Base-by-base conservation (phyloP, 352 stramenopile genomes). In the Phytophthora boehmeriae region DNA sequence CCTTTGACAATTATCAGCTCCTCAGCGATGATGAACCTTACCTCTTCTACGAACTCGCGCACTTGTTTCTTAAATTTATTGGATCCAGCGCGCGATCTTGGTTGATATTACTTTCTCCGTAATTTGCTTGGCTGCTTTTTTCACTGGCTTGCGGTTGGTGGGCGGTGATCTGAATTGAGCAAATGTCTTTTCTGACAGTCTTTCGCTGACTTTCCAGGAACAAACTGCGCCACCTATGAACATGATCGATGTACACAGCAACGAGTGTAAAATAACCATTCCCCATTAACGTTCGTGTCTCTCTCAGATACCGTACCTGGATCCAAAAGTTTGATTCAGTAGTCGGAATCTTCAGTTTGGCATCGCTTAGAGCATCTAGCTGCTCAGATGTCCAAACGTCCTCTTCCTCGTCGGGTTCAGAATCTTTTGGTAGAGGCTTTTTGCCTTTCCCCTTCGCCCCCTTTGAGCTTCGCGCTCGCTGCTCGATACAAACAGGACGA, bases 1-100 rank as follows among this genome's bases (percentile, higher is more conserved):
- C 3, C 19, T 44, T 17, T 23, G 25, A 57, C 19, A 27, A 38
- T 5, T 20, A 48, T 32, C 3, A 4, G 9, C 8, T 22, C 19
- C 11, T n/a, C 48, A 44, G 14, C 16, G 49, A 17, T 27, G 22
- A 27, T 25, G 45, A 48, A 27, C 38, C 28, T 41, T 50, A 78
- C 72, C 59, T 80, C 62, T 55, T 86, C 65, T 2, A 93, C 78
- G 52, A 93, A 93, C 46, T 89, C 62, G 28, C 84, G 84, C 43
- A 93, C 84, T 82, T 93, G 84, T 44, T 93, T 91, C 62, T 93
- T 93, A 55, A 91, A 93, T 46, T 83, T 71, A 36, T 92, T 93
- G 17, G 82, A 89, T 11, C 84, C 84, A 19, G 83, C 78, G 6
- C 16, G 80, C 70, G 28, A 93, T 78, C 49, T 93, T 91, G 13